Evolutionary conservation across 768 basidiomycete species (phyloP), one percentile per base, ranked within the genome.

Genomic region (Suillus hirtellus): DNA sequence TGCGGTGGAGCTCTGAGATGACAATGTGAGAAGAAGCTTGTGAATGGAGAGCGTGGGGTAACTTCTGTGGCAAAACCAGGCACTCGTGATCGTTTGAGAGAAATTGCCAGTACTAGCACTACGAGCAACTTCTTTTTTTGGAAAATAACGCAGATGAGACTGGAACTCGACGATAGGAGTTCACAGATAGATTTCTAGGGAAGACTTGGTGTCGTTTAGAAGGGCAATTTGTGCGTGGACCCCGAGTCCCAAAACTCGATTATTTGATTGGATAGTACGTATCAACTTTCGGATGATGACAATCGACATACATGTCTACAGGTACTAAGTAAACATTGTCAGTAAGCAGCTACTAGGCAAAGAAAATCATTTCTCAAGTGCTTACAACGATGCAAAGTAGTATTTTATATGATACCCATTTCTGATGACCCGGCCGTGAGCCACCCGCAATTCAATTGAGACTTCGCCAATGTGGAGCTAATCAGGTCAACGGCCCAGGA

Each of bases 401-500:
- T 17, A 42, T 42, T 42, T 8, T 11, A 19, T 1, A 19, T 11
- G n/a, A 21, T 46, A 46, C 11, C 46, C 14, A 24, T 15, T 15
- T 49, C 21, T 15, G 47, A 49, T 24, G 21, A 15, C 12, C 24
- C 21, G 24, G 14, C 3, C 47, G 47, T 24, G 47, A 19, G 47
- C 21, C 14, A 49, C 14, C 7, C 15, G 24, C 47, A 49, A 24
- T 49, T 12, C 46, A 11, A 21, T 12, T 3, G 21, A 14, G 47
- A 49, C 47, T 15, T 49, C 24, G 47, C 14, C 7, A 49, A 14
- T 7, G 12, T 24, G 12, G 81, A 11, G n/a, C 5, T 2, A 46
- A 46, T 21, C 11, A 21, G 77, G 11, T 85, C 84, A 52, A 79
- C 76, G 3, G 80, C 75, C 82, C 82, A 84, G 60, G 76, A 89